Percentiles rank a stretch among this genome's conserved stretches.
Conservation (phyloP, 192 early-diverging fungal genomes). For the Dissophora globulifera region DNA sequence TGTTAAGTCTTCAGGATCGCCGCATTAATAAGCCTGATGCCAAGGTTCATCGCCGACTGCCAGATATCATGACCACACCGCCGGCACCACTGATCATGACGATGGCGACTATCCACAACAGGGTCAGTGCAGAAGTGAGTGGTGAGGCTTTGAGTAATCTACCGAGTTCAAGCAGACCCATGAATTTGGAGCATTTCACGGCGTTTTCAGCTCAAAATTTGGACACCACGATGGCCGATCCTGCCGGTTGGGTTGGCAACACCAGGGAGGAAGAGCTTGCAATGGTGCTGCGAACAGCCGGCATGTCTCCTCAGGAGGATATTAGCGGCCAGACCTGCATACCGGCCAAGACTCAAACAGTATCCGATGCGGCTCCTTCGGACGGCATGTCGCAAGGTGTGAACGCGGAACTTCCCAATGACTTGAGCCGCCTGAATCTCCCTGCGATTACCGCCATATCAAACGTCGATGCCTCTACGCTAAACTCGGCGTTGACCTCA, state of each 20-base stretch:
- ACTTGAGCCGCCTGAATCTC: too few species aligned
- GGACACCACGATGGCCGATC: too few species aligned
- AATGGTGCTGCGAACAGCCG: not conserved
- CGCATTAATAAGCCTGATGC: constrained; percentile 35
- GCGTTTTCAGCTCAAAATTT: too few species aligned
- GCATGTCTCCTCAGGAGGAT: not conserved
- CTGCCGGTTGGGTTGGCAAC: too few species aligned
- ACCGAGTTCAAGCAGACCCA: not conserved
- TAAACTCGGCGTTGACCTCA: not conserved
- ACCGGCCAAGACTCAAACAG: constrained; percentile 6
- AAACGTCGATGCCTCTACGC: not conserved
- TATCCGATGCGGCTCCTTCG: too few species aligned
- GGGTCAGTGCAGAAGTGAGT: too few species aligned
- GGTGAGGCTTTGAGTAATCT: not conserved
- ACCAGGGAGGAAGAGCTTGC: too few species aligned
- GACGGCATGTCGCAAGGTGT: too few species aligned
- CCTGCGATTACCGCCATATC: too few species aligned
- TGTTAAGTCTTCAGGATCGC: constrained; percentile 31
- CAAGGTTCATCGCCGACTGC: constrained; percentile 27
- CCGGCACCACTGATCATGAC: not conserved
- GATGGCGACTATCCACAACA: not conserved
- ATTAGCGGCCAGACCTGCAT: constrained; percentile 11
- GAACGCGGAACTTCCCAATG: too few species aligned
- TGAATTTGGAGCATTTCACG: too few species aligned
- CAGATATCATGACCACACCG: constrained; percentile 23